Conservation (phyloP, 192 early-diverging fungal genomes). For the Funneliformis geosporum region DNA sequence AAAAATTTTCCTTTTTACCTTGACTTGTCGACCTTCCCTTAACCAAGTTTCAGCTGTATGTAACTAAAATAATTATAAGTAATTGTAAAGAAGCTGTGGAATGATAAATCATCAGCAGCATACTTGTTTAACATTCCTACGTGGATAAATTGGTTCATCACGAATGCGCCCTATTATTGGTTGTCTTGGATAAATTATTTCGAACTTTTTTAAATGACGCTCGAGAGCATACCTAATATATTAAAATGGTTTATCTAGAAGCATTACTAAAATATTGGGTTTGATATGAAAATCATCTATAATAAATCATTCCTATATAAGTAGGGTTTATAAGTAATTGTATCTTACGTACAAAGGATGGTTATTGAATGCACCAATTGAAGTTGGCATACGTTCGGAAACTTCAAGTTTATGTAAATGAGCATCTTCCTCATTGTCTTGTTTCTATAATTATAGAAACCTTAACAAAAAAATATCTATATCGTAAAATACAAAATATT, state of each 20-base stretch:
- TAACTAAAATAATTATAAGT: neutral
- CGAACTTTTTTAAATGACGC: conserved; percentile 77
- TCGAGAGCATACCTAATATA: conserved; percentile 72
- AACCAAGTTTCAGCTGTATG: conserved; percentile 64
- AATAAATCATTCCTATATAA: neutral
- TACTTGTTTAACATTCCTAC: conserved; percentile 62
- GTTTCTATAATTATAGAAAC: conserved; percentile 21
- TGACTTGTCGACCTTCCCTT: conserved; percentile 59
- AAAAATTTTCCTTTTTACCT: conserved; percentile 13
- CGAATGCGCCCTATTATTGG: conserved; percentile 77
- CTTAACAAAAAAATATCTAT: neutral
- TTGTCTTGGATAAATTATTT: conserved; percentile 70
- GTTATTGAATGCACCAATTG: conserved; percentile 75
- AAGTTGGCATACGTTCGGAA: conserved; percentile 74
- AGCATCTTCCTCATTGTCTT: conserved; percentile 50
- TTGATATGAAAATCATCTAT: no score
- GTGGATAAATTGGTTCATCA: conserved; percentile 79
- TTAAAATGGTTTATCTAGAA: neutral
- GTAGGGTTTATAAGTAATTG: no score
- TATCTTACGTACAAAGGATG: conserved; percentile 68
- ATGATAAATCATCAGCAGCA: neutral
- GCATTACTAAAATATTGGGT: no score
- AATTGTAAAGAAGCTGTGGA: neutral
- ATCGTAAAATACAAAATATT: neutral
- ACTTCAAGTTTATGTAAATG: conserved; percentile 46